Base-by-base conservation (phyloP, 495 filamentous ascomycete genomes). In the Podospora sp. region DNA sequence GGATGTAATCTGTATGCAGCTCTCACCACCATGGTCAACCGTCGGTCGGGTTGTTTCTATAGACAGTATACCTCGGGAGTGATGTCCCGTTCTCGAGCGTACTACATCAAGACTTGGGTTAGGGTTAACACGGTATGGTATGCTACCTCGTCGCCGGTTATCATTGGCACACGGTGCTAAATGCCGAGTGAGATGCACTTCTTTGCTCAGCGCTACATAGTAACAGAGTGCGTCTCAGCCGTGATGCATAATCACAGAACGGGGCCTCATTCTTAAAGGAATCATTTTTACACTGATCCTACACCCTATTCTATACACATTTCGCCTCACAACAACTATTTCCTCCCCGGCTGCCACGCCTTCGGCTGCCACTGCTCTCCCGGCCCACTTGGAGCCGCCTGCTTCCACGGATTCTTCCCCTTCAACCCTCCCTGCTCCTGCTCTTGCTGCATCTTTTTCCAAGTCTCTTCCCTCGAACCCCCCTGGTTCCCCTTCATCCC, bases 361-460 rank as follows among this genome's bases (percentile, higher is more conserved):
- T 89, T 77, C 0, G 93, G 93, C 77, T 94, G 90, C 90, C 90
- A 97, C 4, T 83, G 82, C 71, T 92, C 89, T 26, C 91, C 82
- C 16, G 91, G 88, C 0, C 77, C 83, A 72, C 69, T 78, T 73
- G 65, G 56, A 4, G 56, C 69, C n/a, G 78, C 76, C 50, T 76
- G 77, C 51, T 86, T 86, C 89, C 91, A 92, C 9, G 90, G 90
- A 69, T 90, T 84, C 50, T 79, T 69, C 14, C 35, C 55, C 6
- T 33, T 57, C 27, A 22, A 29, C 27, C 60, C 72, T 75, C 63
- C 7, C 12, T 57, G 46, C 63, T 73, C 66, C 0, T 20, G 36
- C 63, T 50, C 65, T 66, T 65, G 64, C 77, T 69, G 29, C 69
- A 64, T 73, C 65, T 67, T 67, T 59, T 66, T 76, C 75, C 56